Base-by-base conservation (phyloP, 257 asterid genomes). In the Marsdenia floribunda region DNA sequence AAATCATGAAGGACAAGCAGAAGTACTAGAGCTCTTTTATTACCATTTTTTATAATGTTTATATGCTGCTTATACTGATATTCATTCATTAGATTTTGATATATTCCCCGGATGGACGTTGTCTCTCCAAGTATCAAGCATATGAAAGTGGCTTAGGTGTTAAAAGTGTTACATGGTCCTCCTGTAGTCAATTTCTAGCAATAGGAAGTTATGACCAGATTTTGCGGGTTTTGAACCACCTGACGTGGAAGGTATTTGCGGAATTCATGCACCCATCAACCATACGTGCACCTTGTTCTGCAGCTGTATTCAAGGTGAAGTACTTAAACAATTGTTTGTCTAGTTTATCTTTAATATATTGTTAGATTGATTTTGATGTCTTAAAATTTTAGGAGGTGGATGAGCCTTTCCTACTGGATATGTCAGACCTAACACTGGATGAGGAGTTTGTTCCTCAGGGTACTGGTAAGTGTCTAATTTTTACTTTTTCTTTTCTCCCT, bases 161-260 rank as follows among this genome's bases (percentile, higher is more conserved):
- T 73, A 95, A 94, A 89, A 95, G 93, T 76, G 91, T 95, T 80
- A 84, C 90, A 72, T 95, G 99, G 98, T 95, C 99, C 61, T 96
- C 98, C 7, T 95, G 99, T 84, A 93, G 97, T 83, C 97, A 92
- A 74, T 95, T 86, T 85, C 85, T 95, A 74, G 98, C 99, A 50
- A 97, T 92, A 21, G 99, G 99, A 75, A 92, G 99, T 84, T 95
- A 90, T 80, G 99, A 95, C 88, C 99, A 95, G 79, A 95, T 90
- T 97, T 81, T 95, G 83, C 85, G 98, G 82, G 96, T 95, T 85
- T 77, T 95, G 84, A 92, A 86, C 92, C 99, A 95, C 90, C 87
- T 95, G 90, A 95, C 99, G 5, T 95, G 99, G 99, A 95, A 92
- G 86, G 98, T 95, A 35, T 95, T 95, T 85, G 99, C 99, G 61